Percentiles rank a stretch among this genome's conserved stretches.
phyloP scores from a whole-genome alignment of 208 protist genomes.

The Leishmania mexicana region DNA sequence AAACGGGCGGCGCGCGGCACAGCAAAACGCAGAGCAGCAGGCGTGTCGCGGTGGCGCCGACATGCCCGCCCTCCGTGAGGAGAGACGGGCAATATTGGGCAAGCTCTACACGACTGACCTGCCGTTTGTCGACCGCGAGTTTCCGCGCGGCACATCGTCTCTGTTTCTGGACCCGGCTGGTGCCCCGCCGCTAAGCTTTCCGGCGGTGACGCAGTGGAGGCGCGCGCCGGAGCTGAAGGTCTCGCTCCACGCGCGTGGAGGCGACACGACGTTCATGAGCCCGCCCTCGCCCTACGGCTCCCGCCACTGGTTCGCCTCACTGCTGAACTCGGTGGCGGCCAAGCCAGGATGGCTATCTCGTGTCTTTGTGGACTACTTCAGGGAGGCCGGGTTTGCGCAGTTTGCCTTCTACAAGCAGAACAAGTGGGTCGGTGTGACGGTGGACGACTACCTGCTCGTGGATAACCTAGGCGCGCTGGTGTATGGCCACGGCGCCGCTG shows the following conservation, averaged over 20 bases:
- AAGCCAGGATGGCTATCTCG: conserved; percentile 70
- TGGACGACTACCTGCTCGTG: conserved; percentile 89
- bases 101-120: conserved; percentile 42
- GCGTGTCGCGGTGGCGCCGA: neutral
- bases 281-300: conserved; percentile 58
- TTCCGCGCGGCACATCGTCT: conserved; percentile 78
- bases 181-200: conserved; percentile 47
- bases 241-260: conserved; percentile 30
- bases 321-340: conserved; percentile 60
- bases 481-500: conserved; percentile 45
- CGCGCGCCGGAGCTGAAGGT: conserved; percentile 40
- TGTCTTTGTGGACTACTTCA: conserved; percentile 68
- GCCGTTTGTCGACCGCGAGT: conserved; percentile 77
- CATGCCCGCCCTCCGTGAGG: conserved; percentile 29
- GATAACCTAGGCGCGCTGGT: conserved; percentile 57
- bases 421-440: conserved; percentile 70
- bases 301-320: conserved; percentile 81
- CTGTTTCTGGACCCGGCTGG: conserved; percentile 73
- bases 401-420: conserved; percentile 89
- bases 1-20: conserved; percentile 27
- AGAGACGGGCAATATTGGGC: conserved; percentile 41
- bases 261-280: conserved; percentile 31
- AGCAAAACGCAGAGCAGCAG: conserved; percentile 5
- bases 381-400: conserved; percentile 76
- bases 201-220: conserved; percentile 59